Evolutionary conservation across 495 filamentous ascomycete genomes (phyloP), one percentile per base, ranked within the genome.

Genomic region (Penicillium arizonense): DNA sequence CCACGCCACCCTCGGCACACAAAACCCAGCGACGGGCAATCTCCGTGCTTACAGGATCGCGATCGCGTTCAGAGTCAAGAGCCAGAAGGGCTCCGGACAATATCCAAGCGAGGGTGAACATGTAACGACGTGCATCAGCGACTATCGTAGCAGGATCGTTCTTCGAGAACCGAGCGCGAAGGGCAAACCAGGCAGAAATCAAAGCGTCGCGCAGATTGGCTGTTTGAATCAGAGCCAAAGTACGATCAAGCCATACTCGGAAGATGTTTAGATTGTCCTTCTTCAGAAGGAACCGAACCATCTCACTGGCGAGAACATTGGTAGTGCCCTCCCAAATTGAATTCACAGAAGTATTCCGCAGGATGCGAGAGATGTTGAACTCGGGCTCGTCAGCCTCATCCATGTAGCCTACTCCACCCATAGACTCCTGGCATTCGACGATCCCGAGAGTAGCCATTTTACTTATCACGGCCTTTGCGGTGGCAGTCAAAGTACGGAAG

Each of bases 251-350:
- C 61, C 83, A 58, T n/a, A 62, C 69, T 1, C 56, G 50, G n/a
- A 82, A 56, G 0, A 75, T 58, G n/a, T 69, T 57, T 12, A 61
- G 39, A 13, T 80, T 77, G 0, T 65, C 65, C 10, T 65, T 65
- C 11, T 75, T 76, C 9, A 80, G 75, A 1, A 84, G 52, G n/a
- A 81, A 79, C 1, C 81, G 67, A 35, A 88, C 68, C 7, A 82
- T 70, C 52, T 90, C 87, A 26, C 76, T 77, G 5, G 78, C 79
- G 20, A 91, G 62, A 2, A 90, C 83, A 56, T 89, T 85, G 8
- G 85, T 88, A 2, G 88, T 90, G 4, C 87, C 87, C 61, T 90
- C 88, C 85, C 87, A 90, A 47, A 89, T 89, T 23, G 79, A 76
- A 30, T 84, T 74, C 3, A 88, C 85, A 5, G 78, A 73, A 1